Conservation (phyloP, 2,329 filamentous ascomycete genomes). For the Pestalotiopsis sp. region DNA sequence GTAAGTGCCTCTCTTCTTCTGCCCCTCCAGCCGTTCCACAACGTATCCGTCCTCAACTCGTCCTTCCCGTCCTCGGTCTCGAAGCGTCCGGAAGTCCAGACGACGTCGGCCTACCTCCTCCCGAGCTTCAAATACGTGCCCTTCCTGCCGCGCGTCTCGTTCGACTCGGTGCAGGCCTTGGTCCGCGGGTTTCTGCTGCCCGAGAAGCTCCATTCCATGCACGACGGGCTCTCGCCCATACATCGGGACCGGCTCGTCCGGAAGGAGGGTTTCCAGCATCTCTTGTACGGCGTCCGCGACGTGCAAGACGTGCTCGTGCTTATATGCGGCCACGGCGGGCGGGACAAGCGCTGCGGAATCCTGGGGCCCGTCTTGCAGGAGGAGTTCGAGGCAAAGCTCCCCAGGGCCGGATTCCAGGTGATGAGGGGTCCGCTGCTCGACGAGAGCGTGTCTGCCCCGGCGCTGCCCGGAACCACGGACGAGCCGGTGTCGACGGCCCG, state of each 20-base stretch:
- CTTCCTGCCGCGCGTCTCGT: conserved; percentile 65
- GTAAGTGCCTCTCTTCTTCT: conserved; percentile 25
- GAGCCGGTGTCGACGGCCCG: conserved; percentile 48
- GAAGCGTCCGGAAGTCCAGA: conserved; percentile 48
- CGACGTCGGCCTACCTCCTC: conserved; percentile 73
- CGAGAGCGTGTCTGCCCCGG: conserved; percentile 31
- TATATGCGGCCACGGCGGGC: conserved; percentile 83
- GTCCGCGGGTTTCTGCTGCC: conserved; percentile 71
- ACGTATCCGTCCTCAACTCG: conserved; percentile 74
- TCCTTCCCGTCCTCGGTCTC: conserved; percentile 68
- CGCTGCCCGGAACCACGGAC: conserved; percentile 24
- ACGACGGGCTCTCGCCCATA: conserved; percentile 61
- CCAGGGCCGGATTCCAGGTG: conserved; percentile 50
- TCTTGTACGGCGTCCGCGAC: conserved; percentile 60
- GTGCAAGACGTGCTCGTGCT: conserved; percentile 74
- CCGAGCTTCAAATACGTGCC: conserved; percentile 83
- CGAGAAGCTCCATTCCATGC: conserved; percentile 60
- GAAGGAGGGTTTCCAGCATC: conserved; percentile 54
- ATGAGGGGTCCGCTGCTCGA: conserved; percentile 47
- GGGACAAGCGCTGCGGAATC: conserved; percentile 82
- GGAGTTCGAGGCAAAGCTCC: conserved; percentile 69
- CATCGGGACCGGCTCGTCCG: conserved; percentile 55
- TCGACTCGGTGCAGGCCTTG: conserved; percentile 57
- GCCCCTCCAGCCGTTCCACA: conserved; percentile 73
- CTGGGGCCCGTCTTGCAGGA: conserved; percentile 72